Conservation (phyloP, 768 basidiomycete genomes). For the Tephrocybe sp. region DNA sequence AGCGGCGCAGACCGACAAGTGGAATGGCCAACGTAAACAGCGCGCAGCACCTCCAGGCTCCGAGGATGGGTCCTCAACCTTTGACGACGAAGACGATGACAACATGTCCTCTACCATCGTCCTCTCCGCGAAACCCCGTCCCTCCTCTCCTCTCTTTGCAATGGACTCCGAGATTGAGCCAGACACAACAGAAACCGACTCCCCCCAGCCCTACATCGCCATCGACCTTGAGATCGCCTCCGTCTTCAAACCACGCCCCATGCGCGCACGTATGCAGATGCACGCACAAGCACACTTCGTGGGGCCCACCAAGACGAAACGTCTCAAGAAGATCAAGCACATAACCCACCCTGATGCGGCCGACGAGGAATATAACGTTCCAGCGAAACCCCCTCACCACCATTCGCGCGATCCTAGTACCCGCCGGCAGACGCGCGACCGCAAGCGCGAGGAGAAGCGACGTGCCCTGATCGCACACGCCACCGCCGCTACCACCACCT, state of each 20-base stretch:
- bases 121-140: slow-evolving; percentile 20
- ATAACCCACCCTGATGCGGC: slow-evolving; percentile 19
- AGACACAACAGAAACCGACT: slow-evolving; percentile 24
- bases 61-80: slow-evolving; percentile 23
- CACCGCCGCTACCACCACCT: slow-evolving; percentile 3
- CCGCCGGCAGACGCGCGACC: slow-evolving; percentile 49
- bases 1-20: slow-evolving; percentile 34
- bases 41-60: slow-evolving; percentile 25
- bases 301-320: slow-evolving; percentile 36
- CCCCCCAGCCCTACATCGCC: slow-evolving; percentile 26
- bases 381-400: neutral
- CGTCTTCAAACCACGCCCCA: slow-evolving; percentile 74
- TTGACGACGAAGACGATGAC: slow-evolving; percentile 32
- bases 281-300: slow-evolving; percentile 26
- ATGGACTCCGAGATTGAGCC: slow-evolving; percentile 50
- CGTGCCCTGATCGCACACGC: slow-evolving; percentile 33
- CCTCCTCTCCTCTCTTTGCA: slow-evolving; percentile 39
- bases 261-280: slow-evolving; percentile 40
- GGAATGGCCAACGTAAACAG: slow-evolving; percentile 38
- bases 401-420: slow-evolving; percentile 21
- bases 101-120: slow-evolving; percentile 32
- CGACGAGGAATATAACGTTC: slow-evolving; percentile 12
- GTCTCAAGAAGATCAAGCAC: slow-evolving; percentile 39
- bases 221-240: slow-evolving; percentile 67
- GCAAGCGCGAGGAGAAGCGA: slow-evolving; percentile 48